Evolutionary conservation across 768 basidiomycete genomes (phyloP), one percentile per base, ranked within the genome.

Genomic region (Tephrocybe sp.): DNA sequence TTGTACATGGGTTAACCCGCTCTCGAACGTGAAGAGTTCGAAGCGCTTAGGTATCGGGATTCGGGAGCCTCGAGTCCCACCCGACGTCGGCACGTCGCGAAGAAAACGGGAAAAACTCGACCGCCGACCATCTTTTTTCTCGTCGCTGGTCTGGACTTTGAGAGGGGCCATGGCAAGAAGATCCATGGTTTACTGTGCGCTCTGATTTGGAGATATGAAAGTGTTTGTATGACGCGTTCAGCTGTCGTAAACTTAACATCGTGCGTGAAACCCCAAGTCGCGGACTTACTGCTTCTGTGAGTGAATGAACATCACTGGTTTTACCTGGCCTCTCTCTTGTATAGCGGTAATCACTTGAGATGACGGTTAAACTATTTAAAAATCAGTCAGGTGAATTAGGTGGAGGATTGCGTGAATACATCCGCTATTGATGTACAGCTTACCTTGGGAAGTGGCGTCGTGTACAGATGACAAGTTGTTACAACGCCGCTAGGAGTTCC

Each of bases 391-490:
- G 28, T 30, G 28, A 30, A 12, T 7, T 12, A 30, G 12, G n/a
- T n/a, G 7, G 28, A 30, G 6, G 28, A 30, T 7, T 37, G 8
- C 35, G 13, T n/a, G 13, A 15, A 37, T 37, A 6, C 35, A 8
- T 6, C 19, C 35, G 13, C 35, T 21, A 16, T 8, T 27, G 46
- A 38, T 37, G 35, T 25, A 12, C 19, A 38, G 28, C 9, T 28
- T 27, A 24, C 13, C 5, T 25, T 16, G 28, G 38, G 16, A 37
- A 38, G 42, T 51, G 49, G 43, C 49, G 36, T 43, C 40, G 40
- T 51, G 49, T 44, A 38, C 22, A 42, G 49, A 51, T 51, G 49
- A 39, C 35, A 11, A 21, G 6, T 51, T 51, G 49, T 44, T 44
- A 21, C 31, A 36, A 51, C 49, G 35, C 12, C 49, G 49, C 43